phyloP scores from a whole-genome alignment of 192 early-diverging fungal genomes.

The Chytriomyces confervae region DNA sequence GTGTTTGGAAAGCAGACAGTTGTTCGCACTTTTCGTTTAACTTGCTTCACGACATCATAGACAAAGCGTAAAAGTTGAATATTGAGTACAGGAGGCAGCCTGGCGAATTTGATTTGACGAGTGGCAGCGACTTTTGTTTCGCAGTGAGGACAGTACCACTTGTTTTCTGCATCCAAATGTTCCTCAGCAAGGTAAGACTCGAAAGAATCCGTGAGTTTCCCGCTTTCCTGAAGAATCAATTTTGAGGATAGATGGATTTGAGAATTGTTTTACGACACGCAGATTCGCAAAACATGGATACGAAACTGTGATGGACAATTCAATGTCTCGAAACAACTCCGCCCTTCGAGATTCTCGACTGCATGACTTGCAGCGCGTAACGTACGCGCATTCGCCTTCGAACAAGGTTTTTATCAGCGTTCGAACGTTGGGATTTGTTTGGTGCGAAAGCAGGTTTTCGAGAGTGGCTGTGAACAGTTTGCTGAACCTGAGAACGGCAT shows the following conservation, averaged over 20 bases:
- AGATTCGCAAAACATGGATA: not conserved
- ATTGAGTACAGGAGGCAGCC: constrained; percentile 27
- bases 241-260: not conserved
- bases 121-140: constrained; percentile 29
- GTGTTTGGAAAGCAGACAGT: constrained; percentile 21
- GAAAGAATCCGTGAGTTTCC: constrained; percentile 1
- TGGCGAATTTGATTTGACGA: not conserved
- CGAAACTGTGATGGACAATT: constrained; percentile 6
- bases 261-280: not conserved
- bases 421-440: not conserved
- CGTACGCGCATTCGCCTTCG: constrained; percentile 34
- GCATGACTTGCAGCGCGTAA: constrained; percentile 29
- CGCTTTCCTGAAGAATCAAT: not conserved
- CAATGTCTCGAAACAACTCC: constrained; percentile 17
- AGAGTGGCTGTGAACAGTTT: constrained; percentile 28
- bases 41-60: constrained; percentile 29
- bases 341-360: constrained; percentile 39
- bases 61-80: constrained; percentile 36
- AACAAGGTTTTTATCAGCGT: constrained; percentile 15
- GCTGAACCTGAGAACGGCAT: constrained; percentile 15
- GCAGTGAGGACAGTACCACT: constrained; percentile 56
- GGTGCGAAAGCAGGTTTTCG: constrained; percentile 12
- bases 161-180: constrained; percentile 78
- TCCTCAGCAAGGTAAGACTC: constrained; percentile 72
- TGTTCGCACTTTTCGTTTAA: constrained; percentile 31